These are phyloP conservation scores for Atkinsonella hypoxylon DNA, from an alignment of 2,329 filamentous ascomycete species.

Conservation along the genomic window DNA sequence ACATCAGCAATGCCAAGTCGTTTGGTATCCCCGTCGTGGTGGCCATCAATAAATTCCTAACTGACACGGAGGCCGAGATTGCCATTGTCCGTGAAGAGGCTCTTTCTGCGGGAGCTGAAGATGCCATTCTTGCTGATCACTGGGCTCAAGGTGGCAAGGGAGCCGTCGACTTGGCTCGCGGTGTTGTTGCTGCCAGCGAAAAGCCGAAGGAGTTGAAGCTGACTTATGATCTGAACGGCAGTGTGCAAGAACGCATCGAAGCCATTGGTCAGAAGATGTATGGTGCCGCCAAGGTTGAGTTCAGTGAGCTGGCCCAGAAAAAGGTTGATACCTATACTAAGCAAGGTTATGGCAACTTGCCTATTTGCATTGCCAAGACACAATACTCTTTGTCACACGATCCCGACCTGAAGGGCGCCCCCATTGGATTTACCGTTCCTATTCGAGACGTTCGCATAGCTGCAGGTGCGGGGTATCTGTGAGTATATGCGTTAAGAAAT, in stretches of 20 bases:
- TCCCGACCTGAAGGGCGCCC: conserved; percentile 85
- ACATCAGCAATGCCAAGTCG: conserved; percentile 77
- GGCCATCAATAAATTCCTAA: conserved; percentile 92
- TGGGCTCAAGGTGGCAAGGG: conserved; percentile 93
- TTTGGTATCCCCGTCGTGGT: conserved; percentile 94
- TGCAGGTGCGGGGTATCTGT: conserved; percentile 85
- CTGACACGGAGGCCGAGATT: conserved; percentile 87
- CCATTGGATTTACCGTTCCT: conserved; percentile 85
- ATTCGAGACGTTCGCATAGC: conserved; percentile 91
- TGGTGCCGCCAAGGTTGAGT: conserved; percentile 77
- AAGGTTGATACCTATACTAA: conserved; percentile 92
- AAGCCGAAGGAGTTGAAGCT: conserved; percentile 82
- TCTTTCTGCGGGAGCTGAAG: conserved; percentile 81
- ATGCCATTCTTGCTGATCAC: conserved; percentile 89
- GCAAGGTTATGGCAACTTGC: conserved; percentile 85
- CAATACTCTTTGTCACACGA: conserved; percentile 96
- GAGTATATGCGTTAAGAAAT: conserved; percentile 26
- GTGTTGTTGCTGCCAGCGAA: conserved; percentile 69
- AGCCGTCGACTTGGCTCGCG: conserved; percentile 77
- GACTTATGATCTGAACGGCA: conserved; percentile 69
- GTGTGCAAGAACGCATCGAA: conserved; percentile 81
- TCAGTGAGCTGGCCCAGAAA: conserved; percentile 86
- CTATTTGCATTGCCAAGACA: conserved; percentile 96
- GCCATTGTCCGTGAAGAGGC: conserved; percentile 82
- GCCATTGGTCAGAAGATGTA: conserved; percentile 90